Base-by-base conservation (phyloP, 2,329 filamentous ascomycete species). In the Xylariaceae sp. region DNA sequence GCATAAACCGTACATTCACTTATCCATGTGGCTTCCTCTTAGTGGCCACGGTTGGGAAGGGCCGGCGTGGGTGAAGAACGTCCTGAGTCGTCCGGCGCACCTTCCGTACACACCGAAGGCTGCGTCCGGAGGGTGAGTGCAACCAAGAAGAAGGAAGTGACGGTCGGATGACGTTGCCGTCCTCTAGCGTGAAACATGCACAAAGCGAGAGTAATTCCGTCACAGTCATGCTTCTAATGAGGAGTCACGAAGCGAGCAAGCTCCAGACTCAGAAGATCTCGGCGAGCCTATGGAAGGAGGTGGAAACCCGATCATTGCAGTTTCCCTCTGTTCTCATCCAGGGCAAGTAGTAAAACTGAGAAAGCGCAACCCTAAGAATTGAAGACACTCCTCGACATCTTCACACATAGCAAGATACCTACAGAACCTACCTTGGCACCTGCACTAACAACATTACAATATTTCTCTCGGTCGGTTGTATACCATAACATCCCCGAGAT, bases 111-210 rank as follows among this genome's bases (percentile, higher is more conserved):
- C 23, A 30, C 23, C 23, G 23, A 30, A 30, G 23, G 23, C 23
- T 30, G 23, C 23, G 23, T 30, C 23, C 23, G 23, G 23, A 30
- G 23, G 23, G 23, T 5, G 23, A 30, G 23, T 30, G 23, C 23
- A 42, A 42, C 37, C 37, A 42, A 42, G 4, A 42, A 13, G 8
- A 10, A 9, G 8, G 9, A 42, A 13, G 11, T 50, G 18, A n/a
- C 30, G 7, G 8, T 6, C 8, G 37, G 18, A 34, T 58, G 57
- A 56, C 55, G 51, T 62, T 53, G 54, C 56, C 42, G 35, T 58
- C 50, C 53, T n/a, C 4, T 37, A 30, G 15, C 48, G 23, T 11
- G 17, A n/a, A n/a, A 17, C 37, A 42, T 42, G 37, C 37, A 42
- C 11, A 42, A 42, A 42, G 37, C 11, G 44, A 47, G 30, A 1